phyloP scores from a whole-genome alignment of 257 asterid species.

The Solanum arcanum region DNA sequence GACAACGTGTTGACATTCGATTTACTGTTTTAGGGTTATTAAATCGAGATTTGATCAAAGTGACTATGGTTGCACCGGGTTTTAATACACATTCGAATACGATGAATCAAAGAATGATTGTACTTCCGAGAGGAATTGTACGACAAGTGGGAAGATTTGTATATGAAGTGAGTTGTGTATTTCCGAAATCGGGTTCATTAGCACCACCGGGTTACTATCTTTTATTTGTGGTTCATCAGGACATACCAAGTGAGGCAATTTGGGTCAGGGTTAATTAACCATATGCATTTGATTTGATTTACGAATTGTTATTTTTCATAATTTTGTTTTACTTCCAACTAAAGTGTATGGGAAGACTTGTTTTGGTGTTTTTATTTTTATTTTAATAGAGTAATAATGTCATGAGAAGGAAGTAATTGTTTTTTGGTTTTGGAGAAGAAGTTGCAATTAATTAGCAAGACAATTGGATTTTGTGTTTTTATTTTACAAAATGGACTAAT shows the following conservation, averaged over 20 bases:
- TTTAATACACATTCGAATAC: constrained; percentile 31
- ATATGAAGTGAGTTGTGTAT: constrained; percentile 1
- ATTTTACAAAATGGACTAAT: background rate
- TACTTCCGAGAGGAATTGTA: background rate
- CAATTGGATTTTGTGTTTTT: background rate
- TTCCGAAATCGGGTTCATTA: background rate
- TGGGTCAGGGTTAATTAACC: constrained; percentile 22
- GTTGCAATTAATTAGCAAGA: background rate
- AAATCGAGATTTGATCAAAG: constrained; percentile 3
- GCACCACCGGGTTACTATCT: constrained; percentile 30
- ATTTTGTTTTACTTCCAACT: background rate
- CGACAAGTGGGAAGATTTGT: background rate
- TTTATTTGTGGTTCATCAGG: constrained; percentile 23
- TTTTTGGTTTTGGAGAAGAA: background rate
- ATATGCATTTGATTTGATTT: background rate
- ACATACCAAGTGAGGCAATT: constrained; percentile 29
- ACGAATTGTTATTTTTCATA: background rate
- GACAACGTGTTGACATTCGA: background rate
- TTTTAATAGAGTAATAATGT: background rate
- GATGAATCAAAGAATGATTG: constrained; percentile 31
- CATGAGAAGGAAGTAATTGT: background rate
- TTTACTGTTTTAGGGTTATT: background rate
- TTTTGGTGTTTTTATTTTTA: background rate
- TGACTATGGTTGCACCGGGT: constrained; percentile 22
- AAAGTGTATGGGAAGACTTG: background rate